phyloP scores from a whole-genome alignment of 2,329 filamentous ascomycete species.

The Teratosphaeria epicoccoides region DNA sequence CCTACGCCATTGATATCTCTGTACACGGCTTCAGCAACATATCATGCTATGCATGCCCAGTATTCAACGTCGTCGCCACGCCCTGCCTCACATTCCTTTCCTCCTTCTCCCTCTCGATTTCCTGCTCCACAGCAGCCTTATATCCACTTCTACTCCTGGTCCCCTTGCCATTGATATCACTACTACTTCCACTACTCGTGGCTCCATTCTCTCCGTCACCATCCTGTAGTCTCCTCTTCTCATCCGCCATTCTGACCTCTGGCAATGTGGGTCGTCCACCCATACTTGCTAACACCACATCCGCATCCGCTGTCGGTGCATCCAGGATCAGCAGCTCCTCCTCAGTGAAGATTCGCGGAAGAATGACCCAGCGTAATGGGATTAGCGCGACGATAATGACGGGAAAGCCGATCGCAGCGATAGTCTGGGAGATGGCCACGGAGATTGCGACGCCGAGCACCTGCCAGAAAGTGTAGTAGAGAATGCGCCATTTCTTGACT shows the following conservation, averaged over 20 bases:
- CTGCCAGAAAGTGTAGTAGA: slow-evolving; percentile 43
- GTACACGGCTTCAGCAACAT: not conserved
- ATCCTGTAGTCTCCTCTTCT: slow-evolving; percentile 12
- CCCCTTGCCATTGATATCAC: slow-evolving; percentile 7
- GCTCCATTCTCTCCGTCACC: slow-evolving; percentile 17
- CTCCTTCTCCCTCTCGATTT: slow-evolving; percentile 8
- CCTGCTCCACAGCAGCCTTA: slow-evolving; percentile 15
- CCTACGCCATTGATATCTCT: not conserved
- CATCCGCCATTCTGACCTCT: slow-evolving; percentile 21
- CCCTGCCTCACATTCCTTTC: slow-evolving; percentile 9
- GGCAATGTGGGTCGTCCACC: slow-evolving; percentile 38
- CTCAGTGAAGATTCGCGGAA: slow-evolving; percentile 42
- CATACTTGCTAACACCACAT: slow-evolving; percentile 43
- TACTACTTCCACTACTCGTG: slow-evolving; percentile 11
- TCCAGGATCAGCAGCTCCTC: slow-evolving; percentile 43
- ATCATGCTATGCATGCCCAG: slow-evolving; percentile 12
- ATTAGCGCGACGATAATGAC: slow-evolving; percentile 48
- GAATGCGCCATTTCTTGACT: slow-evolving; percentile 37
- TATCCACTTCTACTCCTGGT: slow-evolving; percentile 15
- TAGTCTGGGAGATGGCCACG: slow-evolving; percentile 50
- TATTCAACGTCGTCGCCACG: slow-evolving; percentile 13
- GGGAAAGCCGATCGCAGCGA: slow-evolving; percentile 50
- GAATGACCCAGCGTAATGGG: slow-evolving; percentile 40
- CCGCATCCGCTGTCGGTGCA: slow-evolving; percentile 43
- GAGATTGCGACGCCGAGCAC: slow-evolving; percentile 41